Percentiles rank a stretch among this genome's conserved stretches.
These are phyloP conservation scores for Leishmania major DNA, from an alignment of 208 protist species.

Conservation along the genomic window DNA sequence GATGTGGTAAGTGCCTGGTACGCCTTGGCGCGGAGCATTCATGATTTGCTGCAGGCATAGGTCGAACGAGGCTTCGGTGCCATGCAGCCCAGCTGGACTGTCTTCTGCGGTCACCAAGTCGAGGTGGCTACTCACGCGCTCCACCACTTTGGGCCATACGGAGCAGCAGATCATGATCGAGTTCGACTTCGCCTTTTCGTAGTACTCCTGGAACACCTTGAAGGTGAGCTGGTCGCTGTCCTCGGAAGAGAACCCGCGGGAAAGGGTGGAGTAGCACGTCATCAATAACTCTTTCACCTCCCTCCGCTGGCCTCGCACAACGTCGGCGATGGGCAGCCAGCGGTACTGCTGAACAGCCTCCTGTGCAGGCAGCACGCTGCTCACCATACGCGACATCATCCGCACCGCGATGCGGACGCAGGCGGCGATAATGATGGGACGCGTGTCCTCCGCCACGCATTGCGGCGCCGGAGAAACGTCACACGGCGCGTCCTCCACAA, in stretches of 20 bases:
- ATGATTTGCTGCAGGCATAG: slow-evolving; percentile 31
- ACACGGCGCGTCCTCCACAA: neutral
- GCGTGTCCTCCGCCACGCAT: slow-evolving; percentile 31
- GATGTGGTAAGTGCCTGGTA: slow-evolving; percentile 57
- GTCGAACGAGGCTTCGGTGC: slow-evolving; percentile 18
- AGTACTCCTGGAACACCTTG: slow-evolving; percentile 65
- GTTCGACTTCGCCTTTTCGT: slow-evolving; percentile 72
- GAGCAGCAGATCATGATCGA: slow-evolving; percentile 49
- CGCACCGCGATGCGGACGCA: slow-evolving; percentile 62
- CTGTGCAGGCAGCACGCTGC: slow-evolving; percentile 44
- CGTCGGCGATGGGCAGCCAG: slow-evolving; percentile 45
- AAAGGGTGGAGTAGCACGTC: slow-evolving; percentile 39
- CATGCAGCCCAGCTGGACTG: slow-evolving; percentile 5
- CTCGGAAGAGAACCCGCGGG: slow-evolving; percentile 42
- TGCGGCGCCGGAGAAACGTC: neutral
- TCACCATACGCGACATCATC: slow-evolving; percentile 71
- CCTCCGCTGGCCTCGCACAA: slow-evolving; percentile 26
- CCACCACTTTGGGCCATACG: slow-evolving; percentile 48
- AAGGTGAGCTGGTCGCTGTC: slow-evolving; percentile 56
- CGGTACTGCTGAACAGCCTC: slow-evolving; percentile 64
- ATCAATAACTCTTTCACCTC: slow-evolving; percentile 30
- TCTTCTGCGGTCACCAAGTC: slow-evolving; percentile 41
- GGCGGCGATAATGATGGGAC: slow-evolving; percentile 36
- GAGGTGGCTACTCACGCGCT: slow-evolving; percentile 44
- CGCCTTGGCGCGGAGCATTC: slow-evolving; percentile 40